A percentile compares a stretch with the other conserved stretches of the same genome.
These are phyloP conservation scores for Trichoderma cornu-damae DNA, from an alignment of 2,329 filamentous ascomycete species.

Conservation along the genomic window DNA sequence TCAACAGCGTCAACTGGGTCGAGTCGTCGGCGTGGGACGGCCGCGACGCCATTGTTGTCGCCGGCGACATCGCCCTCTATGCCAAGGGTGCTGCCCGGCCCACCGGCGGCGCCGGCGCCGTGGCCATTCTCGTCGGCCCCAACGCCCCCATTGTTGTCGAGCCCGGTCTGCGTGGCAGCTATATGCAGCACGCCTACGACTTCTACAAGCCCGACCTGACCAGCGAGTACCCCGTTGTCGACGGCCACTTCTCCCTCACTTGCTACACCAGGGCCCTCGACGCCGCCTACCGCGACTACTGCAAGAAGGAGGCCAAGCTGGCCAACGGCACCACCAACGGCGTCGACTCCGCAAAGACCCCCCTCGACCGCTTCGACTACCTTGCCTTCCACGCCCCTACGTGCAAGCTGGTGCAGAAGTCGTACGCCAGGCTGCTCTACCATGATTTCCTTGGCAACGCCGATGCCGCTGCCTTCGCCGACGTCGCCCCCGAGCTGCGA, in stretches of 20 bases:
- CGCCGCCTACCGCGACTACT: constrained; percentile 75
- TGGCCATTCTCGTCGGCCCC: constrained; percentile 74
- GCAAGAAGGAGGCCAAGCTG: constrained; percentile 61
- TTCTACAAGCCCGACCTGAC: constrained; percentile 88
- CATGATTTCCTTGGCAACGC: constrained; percentile 76
- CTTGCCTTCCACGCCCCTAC: constrained; percentile 77
- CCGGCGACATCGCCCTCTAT: constrained; percentile 79
- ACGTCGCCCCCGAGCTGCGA: constrained; percentile 69
- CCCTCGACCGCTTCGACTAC: constrained; percentile 78
- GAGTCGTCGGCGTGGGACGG: constrained; percentile 86
- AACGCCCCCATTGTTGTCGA: constrained; percentile 72
- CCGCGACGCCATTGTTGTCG: constrained; percentile 71
- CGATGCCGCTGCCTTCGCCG: constrained; percentile 61
- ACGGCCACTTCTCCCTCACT: constrained; percentile 75
- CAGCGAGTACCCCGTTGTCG: constrained; percentile 81
- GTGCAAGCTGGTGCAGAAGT: constrained; percentile 84
- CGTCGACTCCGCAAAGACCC: constrained; percentile 48
- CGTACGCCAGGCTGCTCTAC: constrained; percentile 77
- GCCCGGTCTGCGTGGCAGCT: constrained; percentile 71
- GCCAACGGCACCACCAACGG: constrained; percentile 52
- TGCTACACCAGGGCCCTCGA: constrained; percentile 81
- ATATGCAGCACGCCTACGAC: constrained; percentile 81
- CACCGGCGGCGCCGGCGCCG: constrained; percentile 72
- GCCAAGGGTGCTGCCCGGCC: constrained; percentile 78
- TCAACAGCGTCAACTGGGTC: constrained; percentile 80